A percentile compares a stretch with the other conserved stretches of the same genome.
phyloP scores from a whole-genome alignment of 306 rosid species.

The Lupinus albus region DNA sequence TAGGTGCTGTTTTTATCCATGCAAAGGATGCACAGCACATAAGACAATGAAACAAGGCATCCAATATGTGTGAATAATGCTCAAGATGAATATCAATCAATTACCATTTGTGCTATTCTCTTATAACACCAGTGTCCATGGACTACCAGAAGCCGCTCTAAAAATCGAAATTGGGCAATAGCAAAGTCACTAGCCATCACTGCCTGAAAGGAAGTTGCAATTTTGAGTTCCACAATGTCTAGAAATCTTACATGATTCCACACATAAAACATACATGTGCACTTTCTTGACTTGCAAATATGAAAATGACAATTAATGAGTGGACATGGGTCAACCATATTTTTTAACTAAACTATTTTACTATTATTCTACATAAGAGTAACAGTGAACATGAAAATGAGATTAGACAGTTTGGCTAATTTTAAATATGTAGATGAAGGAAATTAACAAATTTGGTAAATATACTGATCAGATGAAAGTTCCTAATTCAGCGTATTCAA shows the following conservation, averaged over 20 bases:
- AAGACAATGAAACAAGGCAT: slow-evolving; percentile 28
- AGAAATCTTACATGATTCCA: slow-evolving; percentile 27
- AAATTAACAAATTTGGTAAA: slow-evolving; percentile 5
- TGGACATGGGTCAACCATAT: background rate
- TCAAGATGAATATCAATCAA: slow-evolving; percentile 13
- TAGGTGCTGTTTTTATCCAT: background rate
- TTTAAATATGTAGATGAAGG: slow-evolving; percentile 6
- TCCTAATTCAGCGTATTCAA: slow-evolving; percentile 11
- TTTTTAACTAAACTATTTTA: slow-evolving; percentile 26
- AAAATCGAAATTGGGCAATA: slow-evolving; percentile 86
- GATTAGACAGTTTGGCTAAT: slow-evolving; percentile 7
- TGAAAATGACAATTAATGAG: slow-evolving; percentile 10
- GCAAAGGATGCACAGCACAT: slow-evolving; percentile 26
- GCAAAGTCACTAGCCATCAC: slow-evolving; percentile 99
- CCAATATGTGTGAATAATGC: slow-evolving; percentile 33
- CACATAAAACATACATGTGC: slow-evolving; percentile 4
- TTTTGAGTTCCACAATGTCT: slow-evolving; percentile 38
- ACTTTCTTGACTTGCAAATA: slow-evolving; percentile 21
- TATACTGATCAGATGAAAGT: slow-evolving; percentile 10
- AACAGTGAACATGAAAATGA: slow-evolving; percentile 17
- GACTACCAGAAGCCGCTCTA: slow-evolving; percentile 97
- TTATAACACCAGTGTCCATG: slow-evolving; percentile 99
- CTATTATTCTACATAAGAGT: background rate
- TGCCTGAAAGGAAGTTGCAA: slow-evolving; percentile 65
- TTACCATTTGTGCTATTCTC: slow-evolving; percentile 98